phyloP scores from a whole-genome alignment of 352 stramenopile genomes.

The Phytopythium oedochilum region DNA sequence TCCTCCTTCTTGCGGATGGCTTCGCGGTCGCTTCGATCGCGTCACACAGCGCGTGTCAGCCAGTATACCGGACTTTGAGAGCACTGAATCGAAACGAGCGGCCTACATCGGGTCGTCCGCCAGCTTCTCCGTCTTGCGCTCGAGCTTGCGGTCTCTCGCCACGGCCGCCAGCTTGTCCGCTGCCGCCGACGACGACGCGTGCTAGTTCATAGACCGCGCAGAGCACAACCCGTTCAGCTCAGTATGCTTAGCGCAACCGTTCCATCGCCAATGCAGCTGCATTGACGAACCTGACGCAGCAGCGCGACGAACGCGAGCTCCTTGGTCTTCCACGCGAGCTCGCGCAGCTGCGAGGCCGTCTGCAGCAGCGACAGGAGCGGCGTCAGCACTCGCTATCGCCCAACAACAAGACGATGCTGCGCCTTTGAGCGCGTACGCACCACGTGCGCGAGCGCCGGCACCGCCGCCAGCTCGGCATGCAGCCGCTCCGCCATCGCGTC shows the following conservation, averaged over 20 bases:
- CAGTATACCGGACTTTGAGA: not conserved
- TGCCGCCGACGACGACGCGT: slow-evolving; percentile 33
- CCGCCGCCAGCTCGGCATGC: slow-evolving; percentile 24
- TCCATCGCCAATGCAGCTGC: not conserved
- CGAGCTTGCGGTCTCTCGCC: slow-evolving; percentile 29
- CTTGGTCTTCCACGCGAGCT: slow-evolving; percentile 44
- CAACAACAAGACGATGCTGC: not conserved
- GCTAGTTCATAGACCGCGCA: slow-evolving; percentile 13
- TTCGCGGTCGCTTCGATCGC: slow-evolving; percentile 28
- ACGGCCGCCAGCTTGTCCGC: slow-evolving; percentile 24
- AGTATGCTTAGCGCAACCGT: not conserved
- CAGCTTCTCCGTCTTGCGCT: slow-evolving; percentile 48
- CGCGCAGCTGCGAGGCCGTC: slow-evolving; percentile 35
- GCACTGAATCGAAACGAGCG: not conserved
- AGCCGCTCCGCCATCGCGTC: slow-evolving; percentile 14
- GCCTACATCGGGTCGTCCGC: slow-evolving; percentile 18
- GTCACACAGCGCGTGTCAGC: not conserved
- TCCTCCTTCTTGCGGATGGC: slow-evolving; percentile 47
- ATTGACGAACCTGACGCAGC: slow-evolving; percentile 33
- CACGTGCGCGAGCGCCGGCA: slow-evolving; percentile 27
- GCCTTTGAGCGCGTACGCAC: slow-evolving; percentile 4
- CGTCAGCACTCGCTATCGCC: not conserved
- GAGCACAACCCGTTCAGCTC: not conserved
- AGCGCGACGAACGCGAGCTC: slow-evolving; percentile 41
- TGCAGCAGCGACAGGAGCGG: slow-evolving; percentile 4